Evolutionary conservation across 306 rosid genomes (phyloP).

Genomic region (Rosa chinensis): DNA sequence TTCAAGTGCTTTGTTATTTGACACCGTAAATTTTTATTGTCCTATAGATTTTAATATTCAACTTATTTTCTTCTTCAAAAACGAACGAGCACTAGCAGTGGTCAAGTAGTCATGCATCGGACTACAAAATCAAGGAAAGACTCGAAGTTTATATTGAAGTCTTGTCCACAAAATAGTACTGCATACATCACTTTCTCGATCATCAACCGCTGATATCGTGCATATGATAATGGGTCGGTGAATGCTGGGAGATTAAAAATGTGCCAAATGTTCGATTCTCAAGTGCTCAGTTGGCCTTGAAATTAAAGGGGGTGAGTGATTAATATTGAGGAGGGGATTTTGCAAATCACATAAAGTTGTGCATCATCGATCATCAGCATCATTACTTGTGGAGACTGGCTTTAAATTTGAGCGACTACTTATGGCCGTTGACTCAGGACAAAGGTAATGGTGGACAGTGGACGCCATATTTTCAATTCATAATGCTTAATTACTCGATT

Average conservation of each 20-base stretch:
- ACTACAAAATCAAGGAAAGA: too few species aligned
- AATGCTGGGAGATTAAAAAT: not conserved
- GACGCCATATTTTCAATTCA: not conserved
- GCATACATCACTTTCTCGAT: not conserved
- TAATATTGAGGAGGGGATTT: not conserved
- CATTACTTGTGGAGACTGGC: not conserved
- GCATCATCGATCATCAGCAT: not conserved
- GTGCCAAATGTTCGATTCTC: not conserved
- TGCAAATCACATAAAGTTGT: not conserved
- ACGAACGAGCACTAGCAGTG: too few species aligned
- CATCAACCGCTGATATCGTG: too few species aligned
- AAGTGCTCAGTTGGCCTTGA: not conserved
- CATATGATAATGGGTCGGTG: not conserved
- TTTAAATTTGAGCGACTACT: not conserved
- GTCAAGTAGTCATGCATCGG: too few species aligned
- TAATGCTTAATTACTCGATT: not conserved
- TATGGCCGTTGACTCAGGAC: not conserved
- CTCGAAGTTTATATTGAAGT: too few species aligned
- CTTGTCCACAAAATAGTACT: not conserved
- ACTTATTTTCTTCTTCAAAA: too few species aligned
- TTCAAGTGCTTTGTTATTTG: too few species aligned
- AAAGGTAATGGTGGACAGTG: not conserved
- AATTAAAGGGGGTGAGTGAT: not conserved
- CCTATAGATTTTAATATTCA: too few species aligned
- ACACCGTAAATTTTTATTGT: too few species aligned